phyloP scores from a whole-genome alignment of 78 protist species.

The Dictyostelium brefeldianum region DNA sequence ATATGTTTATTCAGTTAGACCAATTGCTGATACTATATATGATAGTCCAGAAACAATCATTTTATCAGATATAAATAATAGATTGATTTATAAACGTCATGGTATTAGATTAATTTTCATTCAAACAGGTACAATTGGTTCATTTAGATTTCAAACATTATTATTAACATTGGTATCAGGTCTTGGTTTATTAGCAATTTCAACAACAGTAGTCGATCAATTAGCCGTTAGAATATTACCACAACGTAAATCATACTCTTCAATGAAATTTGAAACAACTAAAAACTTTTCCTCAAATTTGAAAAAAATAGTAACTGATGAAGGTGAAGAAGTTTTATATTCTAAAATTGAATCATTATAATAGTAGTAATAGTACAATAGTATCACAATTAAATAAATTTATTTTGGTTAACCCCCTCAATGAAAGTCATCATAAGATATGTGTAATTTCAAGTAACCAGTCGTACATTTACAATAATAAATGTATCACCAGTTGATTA shows the following conservation, averaged over 20 bases:
- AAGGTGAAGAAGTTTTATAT: conserved; percentile 17
- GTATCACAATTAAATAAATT: too few species aligned
- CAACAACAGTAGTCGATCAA: conserved; percentile 46
- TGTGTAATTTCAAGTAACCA: too few species aligned
- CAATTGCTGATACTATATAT: conserved; percentile 19
- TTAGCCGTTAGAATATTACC: conserved; percentile 46
- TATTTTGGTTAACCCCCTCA: too few species aligned
- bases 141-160: conserved; percentile 57
- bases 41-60: conserved; percentile 36
- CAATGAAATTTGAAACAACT: conserved; percentile 32
- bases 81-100: conserved; percentile 55
- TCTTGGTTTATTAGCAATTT: conserved; percentile 46
- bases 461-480: too few species aligned
- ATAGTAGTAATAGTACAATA: background rate
- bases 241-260: conserved; percentile 34
- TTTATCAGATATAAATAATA: background rate
- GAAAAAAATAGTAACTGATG: conserved; percentile 15
- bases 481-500: too few species aligned
- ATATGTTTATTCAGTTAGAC: conserved; percentile 31
- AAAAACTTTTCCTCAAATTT: background rate
- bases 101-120: conserved; percentile 58
- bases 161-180: conserved; percentile 53
- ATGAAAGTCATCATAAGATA: too few species aligned
- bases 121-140: conserved; percentile 75
- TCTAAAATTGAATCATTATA: conserved; percentile 7